Evolutionary conservation across 305 asterid genomes (phyloP).

Genomic region (Lippia alba): DNA sequence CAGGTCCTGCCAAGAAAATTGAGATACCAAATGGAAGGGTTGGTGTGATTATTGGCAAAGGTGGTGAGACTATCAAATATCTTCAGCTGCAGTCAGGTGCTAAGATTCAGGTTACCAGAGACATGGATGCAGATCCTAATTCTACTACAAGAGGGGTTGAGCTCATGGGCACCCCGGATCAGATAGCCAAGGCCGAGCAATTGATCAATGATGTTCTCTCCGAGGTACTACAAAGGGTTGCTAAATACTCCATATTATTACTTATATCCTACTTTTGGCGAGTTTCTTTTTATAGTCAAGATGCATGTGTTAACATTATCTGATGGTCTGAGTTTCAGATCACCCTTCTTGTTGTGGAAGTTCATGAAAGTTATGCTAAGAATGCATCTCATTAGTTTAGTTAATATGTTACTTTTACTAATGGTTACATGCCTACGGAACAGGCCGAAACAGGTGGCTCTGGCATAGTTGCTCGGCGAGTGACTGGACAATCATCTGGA

Average conservation of each 20-base stretch:
- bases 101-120: slow-evolving; percentile 90
- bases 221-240: slow-evolving; percentile 56
- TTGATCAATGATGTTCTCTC: slow-evolving; percentile 75
- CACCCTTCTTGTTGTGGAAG: slow-evolving; percentile 3
- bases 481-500: slow-evolving; percentile 74
- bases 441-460: slow-evolving; percentile 85
- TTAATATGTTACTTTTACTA: slow-evolving; percentile 16
- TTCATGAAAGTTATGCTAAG: slow-evolving; percentile 1
- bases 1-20: slow-evolving; percentile 67
- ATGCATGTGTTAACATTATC: neutral
- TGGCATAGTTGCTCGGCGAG: slow-evolving; percentile 65
- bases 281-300: neutral
- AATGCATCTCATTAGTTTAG: slow-evolving; percentile 6
- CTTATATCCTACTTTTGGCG: neutral
- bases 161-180: slow-evolving; percentile 85
- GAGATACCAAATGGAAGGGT: slow-evolving; percentile 88
- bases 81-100: slow-evolving; percentile 86
- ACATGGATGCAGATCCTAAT: slow-evolving; percentile 81
- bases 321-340: slow-evolving; percentile 3
- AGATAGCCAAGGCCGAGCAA: slow-evolving; percentile 80
- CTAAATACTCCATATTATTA: neutral
- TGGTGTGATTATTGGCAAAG: slow-evolving; percentile 88
- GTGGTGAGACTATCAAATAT: slow-evolving; percentile 84
- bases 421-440: slow-evolving; percentile 27
- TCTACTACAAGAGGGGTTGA: slow-evolving; percentile 78